These are phyloP conservation scores for Paraurostyla sp. DNA, from an alignment of 73 alveolate genomes.

Conservation along the genomic window DNA sequence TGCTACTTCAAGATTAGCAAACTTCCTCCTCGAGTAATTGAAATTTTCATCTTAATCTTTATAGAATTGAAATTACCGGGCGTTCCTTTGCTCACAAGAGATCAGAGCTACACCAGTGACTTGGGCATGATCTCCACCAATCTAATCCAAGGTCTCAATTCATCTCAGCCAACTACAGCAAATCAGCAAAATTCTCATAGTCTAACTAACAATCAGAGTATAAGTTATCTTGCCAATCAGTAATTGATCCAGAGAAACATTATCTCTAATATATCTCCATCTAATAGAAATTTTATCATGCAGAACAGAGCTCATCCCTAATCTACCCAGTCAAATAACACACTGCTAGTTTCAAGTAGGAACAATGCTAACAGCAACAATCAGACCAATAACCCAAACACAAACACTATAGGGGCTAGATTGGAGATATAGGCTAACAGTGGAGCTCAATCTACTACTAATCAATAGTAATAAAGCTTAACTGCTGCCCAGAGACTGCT, in stretches of 20 bases:
- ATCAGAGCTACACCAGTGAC: neutral
- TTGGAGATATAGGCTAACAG: neutral
- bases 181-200: neutral
- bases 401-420: neutral
- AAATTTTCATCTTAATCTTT: neutral
- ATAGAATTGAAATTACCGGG: constrained; percentile 23
- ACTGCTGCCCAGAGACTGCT: constrained; percentile 9
- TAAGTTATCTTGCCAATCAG: too few relatives aligned
- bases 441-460: neutral
- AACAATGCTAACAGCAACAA: neutral
- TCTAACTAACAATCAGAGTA: too few relatives aligned
- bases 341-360: neutral
- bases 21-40: neutral
- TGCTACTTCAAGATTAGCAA: neutral
- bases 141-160: neutral
- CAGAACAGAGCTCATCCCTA: too few relatives aligned
- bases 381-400: neutral
- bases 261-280: too few relatives aligned
- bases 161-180: neutral
- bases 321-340: neutral
- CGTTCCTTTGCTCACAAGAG: neutral
- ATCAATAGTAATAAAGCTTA: neutral
- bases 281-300: too few relatives aligned
- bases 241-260: too few relatives aligned
- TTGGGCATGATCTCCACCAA: neutral